Percentiles rank a stretch among this genome's conserved stretches.
phyloP scores from a whole-genome alignment of 768 basidiomycete species.

The Gymnopilus dilepis region DNA sequence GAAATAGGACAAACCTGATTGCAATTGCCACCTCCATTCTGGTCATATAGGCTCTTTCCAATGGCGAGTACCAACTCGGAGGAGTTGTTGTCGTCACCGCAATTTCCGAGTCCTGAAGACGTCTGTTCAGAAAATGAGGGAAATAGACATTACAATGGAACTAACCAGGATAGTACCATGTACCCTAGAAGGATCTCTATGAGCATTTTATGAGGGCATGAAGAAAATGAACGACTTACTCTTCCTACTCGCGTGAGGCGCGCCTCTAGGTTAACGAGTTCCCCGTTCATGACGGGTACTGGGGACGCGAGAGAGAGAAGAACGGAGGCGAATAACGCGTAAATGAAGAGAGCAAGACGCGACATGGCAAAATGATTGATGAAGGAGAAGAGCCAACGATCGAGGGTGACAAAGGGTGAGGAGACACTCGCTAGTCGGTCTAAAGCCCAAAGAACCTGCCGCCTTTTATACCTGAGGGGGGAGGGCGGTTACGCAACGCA shows the following conservation, averaged over 20 bases:
- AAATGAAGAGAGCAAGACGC: conserved; percentile 39
- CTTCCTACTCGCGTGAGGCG: conserved; percentile 59
- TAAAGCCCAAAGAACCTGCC: conserved; percentile 10
- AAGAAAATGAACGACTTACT: conserved; percentile 44
- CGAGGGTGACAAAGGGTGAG: conserved; percentile 7
- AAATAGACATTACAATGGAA: neutral
- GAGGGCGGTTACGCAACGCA: conserved; percentile 25
- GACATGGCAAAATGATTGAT: conserved; percentile 36
- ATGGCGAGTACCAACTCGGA: conserved; percentile 68
- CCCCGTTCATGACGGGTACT: conserved; percentile 40
- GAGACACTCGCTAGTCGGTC: conserved; percentile 12
- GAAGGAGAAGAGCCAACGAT: conserved; percentile 9
- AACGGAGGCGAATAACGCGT: conserved; percentile 49
- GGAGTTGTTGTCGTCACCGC: conserved; percentile 55
- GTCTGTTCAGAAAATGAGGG: conserved; percentile 12
- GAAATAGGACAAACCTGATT: conserved; percentile 51
- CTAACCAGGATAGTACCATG: conserved; percentile 64
- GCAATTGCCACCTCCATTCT: conserved; percentile 58
- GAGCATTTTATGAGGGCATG: conserved; percentile 1
- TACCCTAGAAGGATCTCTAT: conserved; percentile 51
- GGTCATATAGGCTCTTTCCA: conserved; percentile 55
- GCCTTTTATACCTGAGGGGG: conserved; percentile 27
- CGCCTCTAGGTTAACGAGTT: conserved; percentile 46
- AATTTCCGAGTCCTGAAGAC: conserved; percentile 59
- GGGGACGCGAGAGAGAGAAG: conserved; percentile 52